A percentile compares a stretch with the other conserved stretches of the same genome.
phyloP scores from a whole-genome alignment of 257 asterid species.

The Nicotiana tabacum region DNA sequence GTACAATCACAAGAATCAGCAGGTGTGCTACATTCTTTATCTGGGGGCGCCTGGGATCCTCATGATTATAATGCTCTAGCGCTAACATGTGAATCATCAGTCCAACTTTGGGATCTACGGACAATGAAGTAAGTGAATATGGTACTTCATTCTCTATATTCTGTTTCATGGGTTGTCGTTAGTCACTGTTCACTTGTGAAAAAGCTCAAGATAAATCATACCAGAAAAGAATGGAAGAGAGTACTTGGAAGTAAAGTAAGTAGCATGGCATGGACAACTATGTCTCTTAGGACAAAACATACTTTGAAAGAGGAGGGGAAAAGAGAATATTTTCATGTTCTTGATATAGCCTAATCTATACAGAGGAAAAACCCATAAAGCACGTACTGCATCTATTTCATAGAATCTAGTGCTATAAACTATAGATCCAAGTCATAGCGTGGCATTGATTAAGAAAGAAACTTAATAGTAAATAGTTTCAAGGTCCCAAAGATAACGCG shows the following conservation, averaged over 20 bases:
- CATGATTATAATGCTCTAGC: conserved; percentile 68
- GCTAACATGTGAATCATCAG: conserved; percentile 76
- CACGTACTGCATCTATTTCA: neutral
- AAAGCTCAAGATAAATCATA: neutral
- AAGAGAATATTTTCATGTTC: neutral
- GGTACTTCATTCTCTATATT: conserved; percentile 7
- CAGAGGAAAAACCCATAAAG: neutral
- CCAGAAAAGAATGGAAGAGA: neutral
- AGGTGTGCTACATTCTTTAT: conserved; percentile 67
- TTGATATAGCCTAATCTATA: neutral
- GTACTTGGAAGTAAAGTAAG: neutral
- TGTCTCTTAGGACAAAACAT: neutral
- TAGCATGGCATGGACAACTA: neutral
- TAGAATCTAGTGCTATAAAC: neutral
- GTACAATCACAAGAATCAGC: conserved; percentile 88
- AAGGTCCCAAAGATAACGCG: neutral
- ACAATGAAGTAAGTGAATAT: conserved; percentile 69
- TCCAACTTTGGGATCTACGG: conserved; percentile 95
- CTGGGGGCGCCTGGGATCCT: conserved; percentile 99
- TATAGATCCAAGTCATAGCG: neutral
- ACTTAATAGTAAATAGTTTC: neutral
- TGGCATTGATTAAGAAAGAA: neutral
- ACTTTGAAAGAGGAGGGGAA: neutral
- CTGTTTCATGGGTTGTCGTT: neutral
- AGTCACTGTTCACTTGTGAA: neutral